These are phyloP conservation scores for Aspergillus cavernicola DNA, from an alignment of 495 filamentous ascomycete species.

Conservation along the genomic window DNA sequence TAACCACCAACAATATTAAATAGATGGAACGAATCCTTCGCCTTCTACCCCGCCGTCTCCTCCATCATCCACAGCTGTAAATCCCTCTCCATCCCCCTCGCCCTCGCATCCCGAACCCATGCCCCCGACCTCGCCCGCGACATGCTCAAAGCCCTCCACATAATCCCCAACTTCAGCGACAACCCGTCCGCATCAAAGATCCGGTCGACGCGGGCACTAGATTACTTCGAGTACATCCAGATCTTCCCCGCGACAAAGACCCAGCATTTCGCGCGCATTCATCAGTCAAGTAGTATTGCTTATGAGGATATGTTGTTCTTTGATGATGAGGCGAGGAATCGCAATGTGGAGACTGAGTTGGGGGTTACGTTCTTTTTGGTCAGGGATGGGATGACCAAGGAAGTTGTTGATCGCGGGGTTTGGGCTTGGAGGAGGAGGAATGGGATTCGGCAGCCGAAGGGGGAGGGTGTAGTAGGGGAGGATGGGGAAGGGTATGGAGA, in stretches of 20 bases:
- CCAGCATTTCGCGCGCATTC: slow-evolving; percentile 72
- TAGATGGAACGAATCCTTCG: slow-evolving; percentile 70
- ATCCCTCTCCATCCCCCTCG: slow-evolving; percentile 58
- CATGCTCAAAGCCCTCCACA: slow-evolving; percentile 70
- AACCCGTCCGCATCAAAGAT: slow-evolving; percentile 33
- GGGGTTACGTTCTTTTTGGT: slow-evolving; percentile 84
- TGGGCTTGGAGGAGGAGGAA: slow-evolving; percentile 76
- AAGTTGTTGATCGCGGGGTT: slow-evolving; percentile 76
- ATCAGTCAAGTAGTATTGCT: slow-evolving; percentile 56
- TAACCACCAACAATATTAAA: slow-evolving; percentile 5
- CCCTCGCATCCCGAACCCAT: slow-evolving; percentile 76
- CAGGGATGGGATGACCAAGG: slow-evolving; percentile 70
- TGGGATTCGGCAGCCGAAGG: slow-evolving; percentile 37
- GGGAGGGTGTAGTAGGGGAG: slow-evolving; percentile 1
- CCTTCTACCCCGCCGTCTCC: slow-evolving; percentile 78
- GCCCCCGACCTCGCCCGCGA: slow-evolving; percentile 77
- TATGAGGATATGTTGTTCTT: slow-evolving; percentile 94
- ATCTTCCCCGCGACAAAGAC: slow-evolving; percentile 89
- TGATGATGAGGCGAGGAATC: slow-evolving; percentile 86
- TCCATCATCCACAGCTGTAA: slow-evolving; percentile 63
- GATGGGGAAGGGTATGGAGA: too few species aligned
- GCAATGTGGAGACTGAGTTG: slow-evolving; percentile 73
- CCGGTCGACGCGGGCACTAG: slow-evolving; percentile 53
- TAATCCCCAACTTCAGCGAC: slow-evolving; percentile 51
- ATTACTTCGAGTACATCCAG: slow-evolving; percentile 78